Conservation (phyloP, 441 rosid species). For the Gossypium davidsonii region DNA sequence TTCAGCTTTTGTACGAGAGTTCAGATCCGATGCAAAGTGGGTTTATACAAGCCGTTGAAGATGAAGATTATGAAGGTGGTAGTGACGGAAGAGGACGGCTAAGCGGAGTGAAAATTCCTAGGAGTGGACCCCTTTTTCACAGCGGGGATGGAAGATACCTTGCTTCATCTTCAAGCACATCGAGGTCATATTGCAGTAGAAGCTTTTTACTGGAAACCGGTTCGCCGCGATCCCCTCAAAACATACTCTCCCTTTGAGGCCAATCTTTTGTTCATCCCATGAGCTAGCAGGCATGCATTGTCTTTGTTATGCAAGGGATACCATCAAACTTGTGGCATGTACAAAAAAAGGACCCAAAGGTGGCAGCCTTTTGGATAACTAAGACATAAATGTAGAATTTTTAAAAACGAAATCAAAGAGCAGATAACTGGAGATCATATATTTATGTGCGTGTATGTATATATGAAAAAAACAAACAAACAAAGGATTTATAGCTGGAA, state of each 20-base stretch:
- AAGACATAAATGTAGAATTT: neutral
- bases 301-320: constrained; percentile 5
- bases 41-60: constrained; percentile 57
- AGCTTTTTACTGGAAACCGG: constrained; percentile 78
- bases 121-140: constrained; percentile 40
- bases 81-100: constrained; percentile 57
- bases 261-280: constrained; percentile 15
- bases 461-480: neutral
- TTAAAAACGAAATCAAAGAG: neutral
- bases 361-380: neutral
- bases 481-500: neutral
- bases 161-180: constrained; percentile 88
- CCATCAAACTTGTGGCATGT: neutral
- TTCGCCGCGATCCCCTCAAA: constrained; percentile 80
- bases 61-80: constrained; percentile 59
- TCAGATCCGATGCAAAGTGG: constrained; percentile 75
- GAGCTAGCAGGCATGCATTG: constrained; percentile 6
- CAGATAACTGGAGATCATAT: neutral
- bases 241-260: constrained; percentile 46
- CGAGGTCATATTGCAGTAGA: constrained; percentile 84
- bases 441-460: no score
- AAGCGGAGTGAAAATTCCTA: constrained; percentile 53
- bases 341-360: neutral
- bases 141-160: constrained; percentile 63
- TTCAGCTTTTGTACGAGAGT: constrained; percentile 72